A percentile compares a stretch with the other conserved stretches of the same genome.
Evolutionary conservation across 2,329 filamentous ascomycete genomes (phyloP).

Genomic region (Rasamsonia emersonii): DNA sequence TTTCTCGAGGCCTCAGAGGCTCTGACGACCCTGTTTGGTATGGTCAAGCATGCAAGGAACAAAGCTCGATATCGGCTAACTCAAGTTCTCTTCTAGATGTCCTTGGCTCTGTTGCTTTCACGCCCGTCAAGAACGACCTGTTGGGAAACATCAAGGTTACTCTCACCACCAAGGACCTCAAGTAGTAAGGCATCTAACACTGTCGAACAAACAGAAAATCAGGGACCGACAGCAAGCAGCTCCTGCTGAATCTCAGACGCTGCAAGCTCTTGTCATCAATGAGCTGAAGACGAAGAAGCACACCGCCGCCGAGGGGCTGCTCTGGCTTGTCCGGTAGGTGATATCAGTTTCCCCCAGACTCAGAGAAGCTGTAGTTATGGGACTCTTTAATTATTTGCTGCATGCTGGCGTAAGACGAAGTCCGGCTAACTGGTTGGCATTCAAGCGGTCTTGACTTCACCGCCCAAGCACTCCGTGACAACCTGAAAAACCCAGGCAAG

Average conservation of each 20-base stretch:
- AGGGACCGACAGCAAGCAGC: slow-evolving; percentile 70
- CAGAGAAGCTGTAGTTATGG: too few relatives aligned
- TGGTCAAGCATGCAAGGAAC: too few relatives aligned
- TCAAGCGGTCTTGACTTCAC: slow-evolving; percentile 88
- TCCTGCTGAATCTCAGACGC: slow-evolving; percentile 67
- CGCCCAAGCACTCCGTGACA: slow-evolving; percentile 69
- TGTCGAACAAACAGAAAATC: slow-evolving; percentile 60
- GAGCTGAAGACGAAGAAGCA: slow-evolving; percentile 89
- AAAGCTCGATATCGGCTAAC: too few relatives aligned
- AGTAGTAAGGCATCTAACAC: too few relatives aligned
- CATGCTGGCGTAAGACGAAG: not conserved
- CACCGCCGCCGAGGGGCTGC: slow-evolving; percentile 74
- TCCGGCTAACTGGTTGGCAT: slow-evolving; percentile 4
- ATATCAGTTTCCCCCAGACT: slow-evolving; percentile 4
- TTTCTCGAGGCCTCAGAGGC: slow-evolving; percentile 90
- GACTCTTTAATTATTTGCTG: too few relatives aligned
- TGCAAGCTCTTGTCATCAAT: slow-evolving; percentile 77
- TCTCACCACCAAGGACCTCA: slow-evolving; percentile 3
- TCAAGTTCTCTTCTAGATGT: too few relatives aligned
- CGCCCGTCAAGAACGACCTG: slow-evolving; percentile 86
- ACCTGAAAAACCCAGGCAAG: slow-evolving; percentile 57
- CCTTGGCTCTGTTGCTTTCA: slow-evolving; percentile 65
- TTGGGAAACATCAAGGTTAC: slow-evolving; percentile 79
- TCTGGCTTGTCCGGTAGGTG: slow-evolving; percentile 82
- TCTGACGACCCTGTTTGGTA: slow-evolving; percentile 79